Base-by-base conservation (phyloP, 768 basidiomycete genomes). In the Asterophora lycoperdoides region DNA sequence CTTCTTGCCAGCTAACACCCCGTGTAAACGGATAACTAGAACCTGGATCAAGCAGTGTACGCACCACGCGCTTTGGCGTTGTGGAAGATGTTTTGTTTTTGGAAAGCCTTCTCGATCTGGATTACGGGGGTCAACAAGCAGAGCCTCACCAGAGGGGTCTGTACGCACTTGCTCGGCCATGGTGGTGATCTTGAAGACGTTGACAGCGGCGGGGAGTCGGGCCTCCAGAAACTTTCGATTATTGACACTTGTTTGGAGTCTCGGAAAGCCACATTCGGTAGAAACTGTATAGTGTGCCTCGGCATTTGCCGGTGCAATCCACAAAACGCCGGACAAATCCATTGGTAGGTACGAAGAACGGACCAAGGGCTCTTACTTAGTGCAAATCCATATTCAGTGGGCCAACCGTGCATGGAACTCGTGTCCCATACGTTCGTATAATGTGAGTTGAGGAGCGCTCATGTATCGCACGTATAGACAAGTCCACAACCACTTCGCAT, bases 51-150 rank as follows among this genome's bases (percentile, higher is more conserved):
- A 39, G 33, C n/a, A 17, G 20, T 7, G 28, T 50, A 83, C 90
- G 64, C 71, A 94, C 93, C 89, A 65, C 84, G 85, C 59, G 81
- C 76, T 81, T 98, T 98, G 69, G 90, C 79, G 74, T 95, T 95
- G 74, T 95, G 93, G 84, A 99, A 99, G 68, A 99, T 81, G 67
- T 85, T 80, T 71, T 99, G 96, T 77, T 96, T 96, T 74, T 96
- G 94, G 79, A 79, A 99, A 54, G 91, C 89, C 75, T 95, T 96
- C 74, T 98, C 94, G 67, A 94, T 84, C 88, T 97, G 64, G 14
- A 55, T 48, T 46, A 42, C 18, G 17, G 17, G 18, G 19, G 37
- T 42, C 29, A 36, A 32, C 15, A 32, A 36, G 44, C 32, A 42
- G 48, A 14, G 32, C 23, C 28, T 20, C 19, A 13, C 35, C 4